phyloP scores from a whole-genome alignment of 179 eudicot genomes.

The Heliamphora pulchella region DNA sequence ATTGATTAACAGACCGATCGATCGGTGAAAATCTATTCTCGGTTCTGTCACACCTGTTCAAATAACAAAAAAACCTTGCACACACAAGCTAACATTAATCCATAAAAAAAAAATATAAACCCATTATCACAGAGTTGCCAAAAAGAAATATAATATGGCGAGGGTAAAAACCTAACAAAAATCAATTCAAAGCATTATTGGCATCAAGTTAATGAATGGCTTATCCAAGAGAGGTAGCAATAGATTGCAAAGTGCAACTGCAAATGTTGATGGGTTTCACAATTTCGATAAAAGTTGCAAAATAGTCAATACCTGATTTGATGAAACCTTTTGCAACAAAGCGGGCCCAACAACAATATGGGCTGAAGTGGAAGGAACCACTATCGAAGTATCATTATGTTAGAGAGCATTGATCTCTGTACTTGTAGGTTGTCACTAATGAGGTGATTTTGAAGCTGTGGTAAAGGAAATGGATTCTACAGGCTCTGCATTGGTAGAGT shows the following conservation, averaged over 20 bases:
- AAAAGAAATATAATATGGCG: too few relatives aligned
- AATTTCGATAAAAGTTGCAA: neutral
- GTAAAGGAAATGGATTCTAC: neutral
- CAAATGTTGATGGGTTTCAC: neutral
- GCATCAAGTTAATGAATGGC: neutral
- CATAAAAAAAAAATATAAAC: too few relatives aligned
- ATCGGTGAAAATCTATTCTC: too few relatives aligned
- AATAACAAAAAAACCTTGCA: too few relatives aligned
- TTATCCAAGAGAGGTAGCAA: neutral
- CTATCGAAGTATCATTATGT: neutral
- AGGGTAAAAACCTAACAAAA: too few relatives aligned
- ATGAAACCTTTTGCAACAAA: neutral
- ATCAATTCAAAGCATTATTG: neutral
- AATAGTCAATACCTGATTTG: neutral
- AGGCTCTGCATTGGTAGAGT: too few relatives aligned
- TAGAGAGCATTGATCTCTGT: neutral
- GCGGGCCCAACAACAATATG: neutral
- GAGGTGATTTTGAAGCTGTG: neutral
- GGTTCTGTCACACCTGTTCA: too few relatives aligned
- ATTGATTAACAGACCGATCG: too few relatives aligned
- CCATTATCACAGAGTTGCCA: too few relatives aligned
- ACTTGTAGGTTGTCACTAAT: neutral
- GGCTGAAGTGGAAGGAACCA: neutral
- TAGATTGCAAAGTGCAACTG: neutral
- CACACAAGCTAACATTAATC: too few relatives aligned